Evolutionary conservation across 2,329 filamentous ascomycete genomes (phyloP).

Genomic region (Meredithiella fracta): DNA sequence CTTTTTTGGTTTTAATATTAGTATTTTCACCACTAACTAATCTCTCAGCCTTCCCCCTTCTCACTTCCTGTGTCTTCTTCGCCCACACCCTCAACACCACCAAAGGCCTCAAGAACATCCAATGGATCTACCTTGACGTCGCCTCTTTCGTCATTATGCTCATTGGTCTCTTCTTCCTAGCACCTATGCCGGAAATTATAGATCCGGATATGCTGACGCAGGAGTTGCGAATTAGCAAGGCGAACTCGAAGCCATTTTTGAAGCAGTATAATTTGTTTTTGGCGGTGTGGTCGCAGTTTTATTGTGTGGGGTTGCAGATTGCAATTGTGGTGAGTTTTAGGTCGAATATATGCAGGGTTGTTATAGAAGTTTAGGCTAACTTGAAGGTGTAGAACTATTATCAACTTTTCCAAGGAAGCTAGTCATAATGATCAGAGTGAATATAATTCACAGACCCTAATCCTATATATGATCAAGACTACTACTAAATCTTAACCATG

Average conservation of each 20-base stretch:
- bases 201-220: slow-evolving; percentile 45
- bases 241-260: slow-evolving; percentile 32
- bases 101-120: slow-evolving; percentile 39
- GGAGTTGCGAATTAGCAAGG: slow-evolving; percentile 25
- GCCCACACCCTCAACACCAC: slow-evolving; percentile 32
- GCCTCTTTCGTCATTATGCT: slow-evolving; percentile 42
- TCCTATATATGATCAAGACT: background rate
- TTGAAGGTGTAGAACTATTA: slow-evolving; percentile 26
- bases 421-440: slow-evolving; percentile 16
- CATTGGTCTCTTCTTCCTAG: slow-evolving; percentile 41
- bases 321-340: slow-evolving; percentile 24
- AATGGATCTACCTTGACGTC: slow-evolving; percentile 49
- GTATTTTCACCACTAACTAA: slow-evolving; percentile 27
- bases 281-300: slow-evolving; percentile 44
- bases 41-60: slow-evolving; percentile 41
- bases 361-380: background rate
- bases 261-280: slow-evolving; percentile 46
- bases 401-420: slow-evolving; percentile 29
- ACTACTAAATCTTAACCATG: slow-evolving; percentile 5
- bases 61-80: slow-evolving; percentile 47
- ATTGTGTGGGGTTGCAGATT: slow-evolving; percentile 44
- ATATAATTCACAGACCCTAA: slow-evolving; percentile 12
- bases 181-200: slow-evolving; percentile 34
- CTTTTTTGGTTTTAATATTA: background rate
- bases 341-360: background rate